Base-by-base conservation (phyloP, 805 yeast genomes). In the Hanseniaspora vineae region DNA sequence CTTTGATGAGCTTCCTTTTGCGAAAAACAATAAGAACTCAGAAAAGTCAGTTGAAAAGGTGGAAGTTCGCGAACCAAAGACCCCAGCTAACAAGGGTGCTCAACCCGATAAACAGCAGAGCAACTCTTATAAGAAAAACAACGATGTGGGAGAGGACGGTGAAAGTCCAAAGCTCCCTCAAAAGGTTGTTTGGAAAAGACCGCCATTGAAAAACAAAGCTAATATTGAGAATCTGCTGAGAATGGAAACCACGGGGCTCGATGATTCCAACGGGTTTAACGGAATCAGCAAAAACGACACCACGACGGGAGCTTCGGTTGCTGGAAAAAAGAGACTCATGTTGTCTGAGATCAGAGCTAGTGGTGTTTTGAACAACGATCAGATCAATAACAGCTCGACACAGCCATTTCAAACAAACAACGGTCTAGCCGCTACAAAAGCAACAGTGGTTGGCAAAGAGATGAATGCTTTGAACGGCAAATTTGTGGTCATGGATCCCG, bases 301-400 rank as follows among this genome's bases (percentile, higher is more conserved):
- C 50, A 35, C 51, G 61, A 2, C 54, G 59, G 35, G 46, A 35
- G 32, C 42, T 42, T 42, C 20, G 29, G 42, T 5, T 19, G 19
- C 15, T 20, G 32, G 42, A 37, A 39, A 35, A 40, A 43, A 31
- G 29, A 31, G 44, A 45, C 15, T 15, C 33, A 52, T 57, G 12
- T 56, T 59, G 29, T 63, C 56, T 46, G 68, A 64, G 42, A 61
- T 64, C 35, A 61, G 58, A 45, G 68, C 68, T 5, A 64, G 68
- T 52, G 68, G 68, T 47, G 66, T 57, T 6, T 29, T 44, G 15
- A 45, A 66, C n/a, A 61, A 60, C 47, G 64, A 64, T 51, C 19
- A 39, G 46, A 39, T 17, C 47, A 29, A 42, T 37, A 23, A 60
- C 58, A n/a, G 55, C 40, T 45, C 14, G 29, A 23, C 29, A 23